Evolutionary conservation across 2,329 filamentous ascomycete species (phyloP).

Genomic region (Penicillium occitanis): DNA sequence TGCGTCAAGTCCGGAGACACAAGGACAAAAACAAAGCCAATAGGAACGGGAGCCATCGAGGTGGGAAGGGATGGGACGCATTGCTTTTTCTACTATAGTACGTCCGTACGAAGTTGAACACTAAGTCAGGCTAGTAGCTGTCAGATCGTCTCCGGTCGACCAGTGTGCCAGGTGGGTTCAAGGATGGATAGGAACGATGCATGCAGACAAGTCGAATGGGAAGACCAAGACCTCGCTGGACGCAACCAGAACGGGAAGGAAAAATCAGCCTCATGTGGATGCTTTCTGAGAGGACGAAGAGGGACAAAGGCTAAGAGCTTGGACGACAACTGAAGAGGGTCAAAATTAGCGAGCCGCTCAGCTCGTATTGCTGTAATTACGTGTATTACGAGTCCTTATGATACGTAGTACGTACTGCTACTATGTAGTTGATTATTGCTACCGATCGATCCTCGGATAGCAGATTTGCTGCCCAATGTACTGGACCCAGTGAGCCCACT

Average conservation of each 20-base stretch:
- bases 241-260: constrained; percentile 4
- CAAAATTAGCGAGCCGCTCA: constrained; percentile 22
- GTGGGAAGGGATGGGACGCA: background rate
- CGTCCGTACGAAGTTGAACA: background rate
- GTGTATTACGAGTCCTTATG: background rate
- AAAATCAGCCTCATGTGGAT: constrained; percentile 12
- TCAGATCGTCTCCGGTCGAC: background rate
- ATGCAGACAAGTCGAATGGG: background rate
- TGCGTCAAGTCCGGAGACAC: constrained; percentile 13
- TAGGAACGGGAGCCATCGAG: constrained; percentile 11
- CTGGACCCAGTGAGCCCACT: background rate
- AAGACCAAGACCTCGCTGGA: constrained; percentile 4
- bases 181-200: background rate
- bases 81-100: constrained; percentile 4
- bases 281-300: background rate
- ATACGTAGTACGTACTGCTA: no score
- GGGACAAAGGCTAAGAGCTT: background rate
- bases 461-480: constrained; percentile 1
- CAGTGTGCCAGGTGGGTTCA: background rate
- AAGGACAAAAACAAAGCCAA: constrained; percentile 12
- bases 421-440: no score
- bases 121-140: background rate
- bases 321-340: constrained; percentile 14
- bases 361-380: background rate
- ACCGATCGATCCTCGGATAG: background rate